Percentiles rank a stretch among this genome's conserved stretches.
Evolutionary conservation across 2,329 filamentous ascomycete genomes (phyloP).

Genomic region (Decorospora gaudefroyi): DNA sequence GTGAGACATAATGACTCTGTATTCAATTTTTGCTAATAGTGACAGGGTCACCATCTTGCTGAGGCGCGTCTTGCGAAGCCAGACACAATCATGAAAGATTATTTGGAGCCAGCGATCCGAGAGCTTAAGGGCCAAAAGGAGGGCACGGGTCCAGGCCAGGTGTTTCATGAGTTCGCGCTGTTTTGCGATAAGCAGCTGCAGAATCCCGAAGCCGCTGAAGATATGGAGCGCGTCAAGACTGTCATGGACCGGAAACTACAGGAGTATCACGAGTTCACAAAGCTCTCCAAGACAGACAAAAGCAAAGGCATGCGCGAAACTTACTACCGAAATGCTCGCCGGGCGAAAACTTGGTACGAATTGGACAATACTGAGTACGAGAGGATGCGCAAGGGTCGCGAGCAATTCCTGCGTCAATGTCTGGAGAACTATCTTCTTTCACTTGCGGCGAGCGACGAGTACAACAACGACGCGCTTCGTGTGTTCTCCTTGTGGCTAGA

Average conservation of each 20-base stretch:
- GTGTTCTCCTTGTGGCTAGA: constrained; percentile 96
- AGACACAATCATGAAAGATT: constrained; percentile 83
- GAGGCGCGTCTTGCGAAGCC: constrained; percentile 89
- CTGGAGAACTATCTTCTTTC: constrained; percentile 91
- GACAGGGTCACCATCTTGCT: constrained; percentile 78
- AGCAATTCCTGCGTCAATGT: constrained; percentile 83
- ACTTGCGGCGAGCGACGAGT: constrained; percentile 80
- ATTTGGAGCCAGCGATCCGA: constrained; percentile 80
- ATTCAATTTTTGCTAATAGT: constrained; percentile 16
- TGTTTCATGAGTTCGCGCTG: constrained; percentile 91
- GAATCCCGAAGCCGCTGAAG: constrained; percentile 80
- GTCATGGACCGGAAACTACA: constrained; percentile 79
- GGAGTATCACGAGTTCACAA: constrained; percentile 75
- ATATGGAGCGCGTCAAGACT: constrained; percentile 78
- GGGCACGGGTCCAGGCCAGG: constrained; percentile 77
- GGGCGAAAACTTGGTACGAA: constrained; percentile 86
- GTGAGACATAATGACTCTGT: background rate
- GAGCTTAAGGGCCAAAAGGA: constrained; percentile 72
- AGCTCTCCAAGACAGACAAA: constrained; percentile 57
- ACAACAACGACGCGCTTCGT: constrained; percentile 86
- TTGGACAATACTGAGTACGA: constrained; percentile 87
- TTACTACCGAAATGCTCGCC: constrained; percentile 64
- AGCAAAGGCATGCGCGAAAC: constrained; percentile 53
- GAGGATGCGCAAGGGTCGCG: constrained; percentile 73
- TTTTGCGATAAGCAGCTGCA: constrained; percentile 96